Percentiles rank a stretch among this genome's conserved stretches.
Conservation (phyloP, 2,329 filamentous ascomycete species). For the Sporothrix pseudoabietina region DNA sequence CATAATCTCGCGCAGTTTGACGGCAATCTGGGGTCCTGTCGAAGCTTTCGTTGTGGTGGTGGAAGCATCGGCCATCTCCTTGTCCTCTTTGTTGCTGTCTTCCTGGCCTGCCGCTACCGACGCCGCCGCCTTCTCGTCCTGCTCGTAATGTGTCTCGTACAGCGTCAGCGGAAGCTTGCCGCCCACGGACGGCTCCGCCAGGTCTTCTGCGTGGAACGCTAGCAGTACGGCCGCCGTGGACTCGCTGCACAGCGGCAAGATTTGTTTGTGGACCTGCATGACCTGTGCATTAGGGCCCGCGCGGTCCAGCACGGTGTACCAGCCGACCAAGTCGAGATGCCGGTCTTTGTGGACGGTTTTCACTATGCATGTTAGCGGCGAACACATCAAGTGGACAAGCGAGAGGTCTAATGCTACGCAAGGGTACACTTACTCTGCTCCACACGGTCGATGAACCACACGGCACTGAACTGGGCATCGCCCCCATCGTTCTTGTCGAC, state of each 20-base stretch:
- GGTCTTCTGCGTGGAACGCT: constrained; percentile 74
- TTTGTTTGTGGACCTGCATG: constrained; percentile 75
- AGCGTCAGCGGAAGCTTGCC: constrained; percentile 87
- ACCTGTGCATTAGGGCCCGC: constrained; percentile 70
- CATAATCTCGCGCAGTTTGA: constrained; percentile 79
- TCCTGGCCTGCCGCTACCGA: background rate
- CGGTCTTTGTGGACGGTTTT: constrained; percentile 85
- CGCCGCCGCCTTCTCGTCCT: constrained; percentile 47
- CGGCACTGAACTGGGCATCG: constrained; percentile 63
- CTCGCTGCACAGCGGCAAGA: constrained; percentile 76
- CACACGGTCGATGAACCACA: constrained; percentile 76
- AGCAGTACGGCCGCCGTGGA: constrained; percentile 83
- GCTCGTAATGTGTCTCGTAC: constrained; percentile 82
- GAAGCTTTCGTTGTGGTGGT: no score
- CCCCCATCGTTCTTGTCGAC: constrained; percentile 54
- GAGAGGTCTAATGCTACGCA: background rate
- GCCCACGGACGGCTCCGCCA: constrained; percentile 59
- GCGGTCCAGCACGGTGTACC: constrained; percentile 78
- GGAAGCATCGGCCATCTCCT: constrained; percentile 61
- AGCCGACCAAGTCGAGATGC: constrained; percentile 83
- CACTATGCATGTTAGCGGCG: constrained; percentile 55
- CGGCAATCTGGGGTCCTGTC: constrained; percentile 55
- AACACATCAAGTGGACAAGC: background rate
- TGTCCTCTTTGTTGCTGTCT: constrained; percentile 54
- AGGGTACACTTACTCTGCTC: constrained; percentile 71